Base-by-base conservation (phyloP, 306 rosid species). In the Corylus americana region DNA sequence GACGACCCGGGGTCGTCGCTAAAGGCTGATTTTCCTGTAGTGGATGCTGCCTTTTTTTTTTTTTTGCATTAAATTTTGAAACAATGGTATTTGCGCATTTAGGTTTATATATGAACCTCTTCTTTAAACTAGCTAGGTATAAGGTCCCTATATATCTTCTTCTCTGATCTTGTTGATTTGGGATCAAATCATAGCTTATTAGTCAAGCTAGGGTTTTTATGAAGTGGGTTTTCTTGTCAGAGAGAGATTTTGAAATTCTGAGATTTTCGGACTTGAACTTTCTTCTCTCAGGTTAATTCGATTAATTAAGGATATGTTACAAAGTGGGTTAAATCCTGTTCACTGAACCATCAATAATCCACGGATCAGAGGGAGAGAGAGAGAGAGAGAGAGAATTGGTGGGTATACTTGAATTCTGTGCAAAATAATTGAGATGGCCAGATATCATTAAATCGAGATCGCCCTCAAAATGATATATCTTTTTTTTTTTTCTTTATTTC, bases 191-290 rank as follows among this genome's bases (percentile, higher is more conserved):
- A 71, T 31, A 74, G 48, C 47, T 74, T 45, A 53, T 49, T 17
- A 47, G 27, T 64, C 37, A 8, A 39, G 74, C 35, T 78, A 75
- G 79, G 75, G 76, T 55, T 54, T 64, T 22, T 63, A 27, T 31
- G 71, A 73, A 50, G 59, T 59, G 66, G 45, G 68, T 71, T 73
- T 57, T 42, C 8, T 47, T 75, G 37, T 75, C 11, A 11, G 11
- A 77, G 58, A 74, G 82, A 76, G 31, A 39, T 73, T 66, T 71
- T 78, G 74, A 83, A 78, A 8, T 71, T 57, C 4, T 53, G 39
- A 79, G 59, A 61, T 62, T 71, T 75, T 83, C 44, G 75, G 75
- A 82, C 74, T 72, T 14, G 2, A 42, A 81, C 68, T 29, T 47
- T 66, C 27, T 61, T 82, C 39, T 70, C 54, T 79, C 25, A 18